phyloP scores from a whole-genome alignment of 2,329 filamentous ascomycete species.

The Zopfia rhizophila region DNA sequence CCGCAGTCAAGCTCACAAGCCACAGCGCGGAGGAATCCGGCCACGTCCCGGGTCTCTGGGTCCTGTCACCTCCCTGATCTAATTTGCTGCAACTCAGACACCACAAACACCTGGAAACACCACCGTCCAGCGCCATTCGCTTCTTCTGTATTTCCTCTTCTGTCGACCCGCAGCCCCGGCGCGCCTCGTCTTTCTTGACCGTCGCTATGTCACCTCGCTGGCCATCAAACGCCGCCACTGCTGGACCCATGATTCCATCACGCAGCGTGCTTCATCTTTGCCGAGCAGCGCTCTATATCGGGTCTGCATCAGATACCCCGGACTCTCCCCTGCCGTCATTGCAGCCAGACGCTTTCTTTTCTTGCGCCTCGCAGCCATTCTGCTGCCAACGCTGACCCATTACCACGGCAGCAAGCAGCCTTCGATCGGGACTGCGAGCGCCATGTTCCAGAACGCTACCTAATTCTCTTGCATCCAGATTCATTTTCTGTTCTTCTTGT shows the following conservation, averaged over 20 bases:
- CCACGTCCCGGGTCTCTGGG: constrained; percentile 1
- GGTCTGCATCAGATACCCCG: too few species aligned
- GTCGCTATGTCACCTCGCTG: too few species aligned
- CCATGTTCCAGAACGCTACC: constrained; percentile 19
- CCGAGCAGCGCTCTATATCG: too few species aligned
- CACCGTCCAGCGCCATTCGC: constrained; percentile 14
- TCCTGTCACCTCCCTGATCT: constrained; percentile 14
- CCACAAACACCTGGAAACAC: too few species aligned
- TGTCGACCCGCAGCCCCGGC: constrained; percentile 18
- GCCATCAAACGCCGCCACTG: constrained; percentile 8
- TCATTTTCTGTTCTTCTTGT: not conserved
- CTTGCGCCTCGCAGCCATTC: constrained; percentile 17
- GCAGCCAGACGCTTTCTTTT: constrained; percentile 8
- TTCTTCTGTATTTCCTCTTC: constrained; percentile 12
- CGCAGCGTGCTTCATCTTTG: constrained; percentile 8
- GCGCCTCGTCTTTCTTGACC: too few species aligned
- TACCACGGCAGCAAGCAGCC: constrained; percentile 25
- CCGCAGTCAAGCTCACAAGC: constrained; percentile 11
- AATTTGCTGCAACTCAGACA: constrained; percentile 13
- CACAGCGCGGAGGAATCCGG: constrained; percentile 4
- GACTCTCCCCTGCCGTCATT: constrained; percentile 7
- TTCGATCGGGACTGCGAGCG: constrained; percentile 23
- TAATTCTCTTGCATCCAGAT: constrained; percentile 2
- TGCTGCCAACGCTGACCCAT: constrained; percentile 32
- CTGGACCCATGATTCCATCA: constrained; percentile 5